Evolutionary conservation across 1,284 basidiomycete genomes (phyloP).

Genomic region (Apiotrichum brassicae): DNA sequence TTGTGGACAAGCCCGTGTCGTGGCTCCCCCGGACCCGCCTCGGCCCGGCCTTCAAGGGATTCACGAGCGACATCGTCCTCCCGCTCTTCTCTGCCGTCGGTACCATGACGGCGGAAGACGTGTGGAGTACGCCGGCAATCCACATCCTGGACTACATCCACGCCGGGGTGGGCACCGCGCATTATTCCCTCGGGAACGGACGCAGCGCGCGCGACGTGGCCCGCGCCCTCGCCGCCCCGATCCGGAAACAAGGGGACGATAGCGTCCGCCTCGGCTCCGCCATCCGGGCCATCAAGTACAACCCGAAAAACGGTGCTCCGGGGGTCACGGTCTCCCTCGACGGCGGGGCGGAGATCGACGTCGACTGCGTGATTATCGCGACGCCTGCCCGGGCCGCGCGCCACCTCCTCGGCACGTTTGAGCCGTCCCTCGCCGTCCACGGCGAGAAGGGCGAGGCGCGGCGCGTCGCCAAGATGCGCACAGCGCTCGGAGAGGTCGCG

Average conservation of each 20-base stretch:
- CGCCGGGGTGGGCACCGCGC: conserved; percentile 32
- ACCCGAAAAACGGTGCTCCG: conserved; percentile 8
- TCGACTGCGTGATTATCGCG: conserved; percentile 62
- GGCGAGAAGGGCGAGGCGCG: conserved; percentile 16
- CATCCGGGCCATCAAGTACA: conserved; percentile 19
- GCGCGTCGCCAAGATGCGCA: conserved; percentile 25
- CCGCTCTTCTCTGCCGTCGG: conserved; percentile 68
- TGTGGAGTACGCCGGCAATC: conserved; percentile 25
- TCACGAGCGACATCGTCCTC: conserved; percentile 54
- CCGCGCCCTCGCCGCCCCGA: conserved; percentile 15
- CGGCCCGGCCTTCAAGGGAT: conserved; percentile 51
- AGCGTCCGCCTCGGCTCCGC: conserved; percentile 21
- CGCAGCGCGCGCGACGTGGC: conserved; percentile 29
- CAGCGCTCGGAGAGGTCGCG: conserved; percentile 30
- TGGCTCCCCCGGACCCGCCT: conserved; percentile 17
- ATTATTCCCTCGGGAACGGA: conserved; percentile 30
- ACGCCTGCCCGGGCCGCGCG: conserved; percentile 62
- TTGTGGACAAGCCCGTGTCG: conserved; percentile 13
- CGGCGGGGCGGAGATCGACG: conserved; percentile 33
- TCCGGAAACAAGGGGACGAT: conserved; percentile 21
- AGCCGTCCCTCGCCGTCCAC: conserved; percentile 14
- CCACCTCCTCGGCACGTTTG: conserved; percentile 31
- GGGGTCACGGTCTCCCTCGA: conserved; percentile 5
- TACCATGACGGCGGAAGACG: conserved; percentile 48
- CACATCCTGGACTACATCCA: conserved; percentile 40